phyloP scores from a whole-genome alignment of 129 eudicot genomes.

The Artemisia argyi region DNA sequence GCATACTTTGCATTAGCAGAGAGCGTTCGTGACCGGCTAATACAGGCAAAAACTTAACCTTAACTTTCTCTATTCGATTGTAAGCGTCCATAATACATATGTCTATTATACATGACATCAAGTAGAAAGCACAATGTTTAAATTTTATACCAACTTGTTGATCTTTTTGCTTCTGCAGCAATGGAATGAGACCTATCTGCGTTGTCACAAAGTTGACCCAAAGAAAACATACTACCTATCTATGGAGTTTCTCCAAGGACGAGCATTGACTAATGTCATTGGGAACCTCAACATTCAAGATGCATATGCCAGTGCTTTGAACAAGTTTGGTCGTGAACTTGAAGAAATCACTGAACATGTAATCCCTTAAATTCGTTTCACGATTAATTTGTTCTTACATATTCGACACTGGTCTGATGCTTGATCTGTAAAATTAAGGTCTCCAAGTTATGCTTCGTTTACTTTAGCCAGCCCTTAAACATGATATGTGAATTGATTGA shows the following conservation, averaged over 20 bases:
- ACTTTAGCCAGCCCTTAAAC: slow-evolving; percentile 3
- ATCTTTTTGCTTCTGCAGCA: slow-evolving; percentile 52
- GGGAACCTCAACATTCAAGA: slow-evolving; percentile 83
- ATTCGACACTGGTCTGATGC: no score
- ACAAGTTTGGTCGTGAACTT: slow-evolving; percentile 85
- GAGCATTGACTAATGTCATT: slow-evolving; percentile 95
- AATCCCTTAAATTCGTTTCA: neutral
- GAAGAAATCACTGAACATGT: slow-evolving; percentile 93
- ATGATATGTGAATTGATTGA: neutral
- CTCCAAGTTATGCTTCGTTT: neutral
- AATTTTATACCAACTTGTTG: neutral
- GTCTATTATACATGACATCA: neutral
- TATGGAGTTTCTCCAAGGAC: slow-evolving; percentile 99
- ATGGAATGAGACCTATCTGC: slow-evolving; percentile 94
- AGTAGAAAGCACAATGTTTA: slow-evolving; percentile 16
- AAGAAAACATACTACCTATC: slow-evolving; percentile 98
- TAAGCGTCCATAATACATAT: neutral
- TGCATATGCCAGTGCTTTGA: slow-evolving; percentile 87
- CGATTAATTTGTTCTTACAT: no score
- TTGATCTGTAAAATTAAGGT: no score
- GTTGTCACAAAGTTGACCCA: slow-evolving; percentile 84
- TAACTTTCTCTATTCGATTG: neutral
- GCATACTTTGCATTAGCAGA: slow-evolving; percentile 96
- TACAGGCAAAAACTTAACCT: slow-evolving; percentile 47
- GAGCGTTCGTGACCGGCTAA: slow-evolving; percentile 87